These are phyloP conservation scores for Actinomucor elegans DNA, from an alignment of 371 early-diverging fungal genomes.

Conservation along the genomic window DNA sequence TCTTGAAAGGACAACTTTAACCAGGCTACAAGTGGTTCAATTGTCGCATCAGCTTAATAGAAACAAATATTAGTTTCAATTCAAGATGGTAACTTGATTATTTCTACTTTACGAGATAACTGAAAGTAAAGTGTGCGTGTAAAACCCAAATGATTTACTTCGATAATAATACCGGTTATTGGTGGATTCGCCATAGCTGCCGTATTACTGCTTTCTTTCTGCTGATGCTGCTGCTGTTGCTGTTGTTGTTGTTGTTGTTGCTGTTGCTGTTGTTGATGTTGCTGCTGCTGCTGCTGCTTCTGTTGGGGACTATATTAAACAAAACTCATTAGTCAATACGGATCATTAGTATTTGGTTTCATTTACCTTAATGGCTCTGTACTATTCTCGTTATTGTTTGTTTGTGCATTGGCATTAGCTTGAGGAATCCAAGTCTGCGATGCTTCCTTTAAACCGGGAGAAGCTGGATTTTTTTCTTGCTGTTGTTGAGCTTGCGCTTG, in stretches of 20 bases:
- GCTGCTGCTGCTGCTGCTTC: not conserved
- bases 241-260: not conserved
- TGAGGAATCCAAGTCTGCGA: not conserved
- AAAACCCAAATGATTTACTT: slow-evolving; percentile 46
- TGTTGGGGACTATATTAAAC: not conserved
- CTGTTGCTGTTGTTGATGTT: not conserved
- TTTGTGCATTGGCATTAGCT: not conserved
- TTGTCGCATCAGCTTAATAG: slow-evolving; percentile 45
- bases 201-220: not conserved
- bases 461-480: slow-evolving; percentile 1
- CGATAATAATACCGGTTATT: slow-evolving; percentile 38
- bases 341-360: no score
- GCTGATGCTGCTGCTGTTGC: not conserved
- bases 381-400: not conserved
- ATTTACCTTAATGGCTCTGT: no score
- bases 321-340: no score
- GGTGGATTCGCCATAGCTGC: slow-evolving; percentile 8
- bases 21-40: slow-evolving; percentile 52
- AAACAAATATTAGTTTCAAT: no score
- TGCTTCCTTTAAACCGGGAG: not conserved
- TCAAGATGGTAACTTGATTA: not conserved
- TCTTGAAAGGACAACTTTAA: slow-evolving; percentile 49
- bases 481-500: no score
- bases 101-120: slow-evolving; percentile 37
- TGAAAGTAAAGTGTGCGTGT: slow-evolving; percentile 48